These are phyloP conservation scores for Didymella glomerata DNA, from an alignment of 2,329 filamentous ascomycete species.

Conservation along the genomic window DNA sequence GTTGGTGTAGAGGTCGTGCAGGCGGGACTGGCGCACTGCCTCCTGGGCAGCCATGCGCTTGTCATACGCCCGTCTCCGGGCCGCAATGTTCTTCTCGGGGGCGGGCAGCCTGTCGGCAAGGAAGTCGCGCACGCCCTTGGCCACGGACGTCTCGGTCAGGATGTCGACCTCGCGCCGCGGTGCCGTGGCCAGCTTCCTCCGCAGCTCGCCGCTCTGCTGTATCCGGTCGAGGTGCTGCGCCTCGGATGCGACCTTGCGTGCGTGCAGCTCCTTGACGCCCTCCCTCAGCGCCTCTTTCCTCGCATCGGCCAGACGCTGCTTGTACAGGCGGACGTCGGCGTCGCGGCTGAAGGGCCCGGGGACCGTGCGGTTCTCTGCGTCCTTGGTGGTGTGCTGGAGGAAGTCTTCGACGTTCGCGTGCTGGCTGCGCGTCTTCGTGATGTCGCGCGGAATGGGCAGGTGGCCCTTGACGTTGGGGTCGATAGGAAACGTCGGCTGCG, in stretches of 20 bases:
- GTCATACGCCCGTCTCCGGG: constrained; percentile 46
- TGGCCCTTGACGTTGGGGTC: constrained; percentile 72
- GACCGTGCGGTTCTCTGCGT: constrained; percentile 57
- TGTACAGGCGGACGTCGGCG: constrained; percentile 68
- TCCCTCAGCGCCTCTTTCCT: constrained; percentile 76
- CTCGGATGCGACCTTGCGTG: constrained; percentile 44
- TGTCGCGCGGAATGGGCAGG: constrained; percentile 80
- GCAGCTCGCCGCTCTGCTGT: constrained; percentile 54
- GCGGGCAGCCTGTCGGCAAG: constrained; percentile 45
- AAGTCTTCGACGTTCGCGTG: constrained; percentile 68
- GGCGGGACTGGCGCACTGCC: constrained; percentile 70
- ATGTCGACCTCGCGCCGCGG: constrained; percentile 72
- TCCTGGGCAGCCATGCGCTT: constrained; percentile 60
- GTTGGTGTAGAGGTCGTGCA: constrained; percentile 90
- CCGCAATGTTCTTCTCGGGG: constrained; percentile 38
- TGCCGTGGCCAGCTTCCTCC: constrained; percentile 63
- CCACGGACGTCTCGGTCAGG: constrained; percentile 41
- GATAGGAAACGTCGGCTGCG: constrained; percentile 70
- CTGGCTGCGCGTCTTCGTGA: constrained; percentile 66
- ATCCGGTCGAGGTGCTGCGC: constrained; percentile 31
- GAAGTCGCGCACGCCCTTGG: constrained; percentile 46
- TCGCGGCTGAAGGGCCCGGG: constrained; percentile 48
- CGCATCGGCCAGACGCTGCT: constrained; percentile 73
- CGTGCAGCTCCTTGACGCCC: constrained; percentile 74
- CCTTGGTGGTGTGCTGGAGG: constrained; percentile 66